phyloP scores from a whole-genome alignment of 768 basidiomycete genomes.

The Zangia roseola region DNA sequence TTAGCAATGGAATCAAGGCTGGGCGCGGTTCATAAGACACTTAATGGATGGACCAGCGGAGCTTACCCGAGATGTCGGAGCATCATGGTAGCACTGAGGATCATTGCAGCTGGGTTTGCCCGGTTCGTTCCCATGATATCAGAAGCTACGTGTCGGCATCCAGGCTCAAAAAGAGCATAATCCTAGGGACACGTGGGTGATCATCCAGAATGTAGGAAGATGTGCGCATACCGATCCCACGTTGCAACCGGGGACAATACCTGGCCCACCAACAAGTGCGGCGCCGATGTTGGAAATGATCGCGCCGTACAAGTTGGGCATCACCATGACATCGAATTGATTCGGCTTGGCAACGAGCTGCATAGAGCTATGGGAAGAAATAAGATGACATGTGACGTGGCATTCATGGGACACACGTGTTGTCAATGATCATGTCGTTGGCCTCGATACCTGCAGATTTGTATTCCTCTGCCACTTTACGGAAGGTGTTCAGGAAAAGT shows the following conservation, averaged over 20 bases:
- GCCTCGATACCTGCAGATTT: constrained; percentile 85
- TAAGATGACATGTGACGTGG: background rate
- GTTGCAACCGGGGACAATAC: constrained; percentile 97
- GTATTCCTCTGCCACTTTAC: constrained; percentile 95
- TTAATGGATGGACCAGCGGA: constrained; percentile 12
- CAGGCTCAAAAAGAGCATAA: constrained; percentile 97
- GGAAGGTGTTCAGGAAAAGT: constrained; percentile 98
- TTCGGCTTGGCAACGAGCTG: constrained; percentile 94
- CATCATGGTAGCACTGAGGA: constrained; percentile 97
- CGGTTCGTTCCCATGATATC: constrained; percentile 97
- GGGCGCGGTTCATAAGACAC: constrained; percentile 3
- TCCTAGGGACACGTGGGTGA: constrained; percentile 47
- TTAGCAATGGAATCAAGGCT: constrained; percentile 93
- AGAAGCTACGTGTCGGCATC: constrained; percentile 92
- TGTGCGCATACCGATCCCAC: constrained; percentile 73
- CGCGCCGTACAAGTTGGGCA: constrained; percentile 96
- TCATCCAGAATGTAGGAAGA: background rate
- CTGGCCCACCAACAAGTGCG: constrained; percentile 96
- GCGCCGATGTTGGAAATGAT: constrained; percentile 99
- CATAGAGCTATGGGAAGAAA: constrained; percentile 71
- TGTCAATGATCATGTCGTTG: constrained; percentile 99
- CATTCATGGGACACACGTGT: constrained; percentile 61
- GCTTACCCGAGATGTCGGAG: constrained; percentile 90
- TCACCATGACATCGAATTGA: constrained; percentile 99
- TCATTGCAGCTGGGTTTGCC: constrained; percentile 97